Evolutionary conservation across 2,329 filamentous ascomycete species (phyloP).

Genomic region (Phaeosphaeria sp.): DNA sequence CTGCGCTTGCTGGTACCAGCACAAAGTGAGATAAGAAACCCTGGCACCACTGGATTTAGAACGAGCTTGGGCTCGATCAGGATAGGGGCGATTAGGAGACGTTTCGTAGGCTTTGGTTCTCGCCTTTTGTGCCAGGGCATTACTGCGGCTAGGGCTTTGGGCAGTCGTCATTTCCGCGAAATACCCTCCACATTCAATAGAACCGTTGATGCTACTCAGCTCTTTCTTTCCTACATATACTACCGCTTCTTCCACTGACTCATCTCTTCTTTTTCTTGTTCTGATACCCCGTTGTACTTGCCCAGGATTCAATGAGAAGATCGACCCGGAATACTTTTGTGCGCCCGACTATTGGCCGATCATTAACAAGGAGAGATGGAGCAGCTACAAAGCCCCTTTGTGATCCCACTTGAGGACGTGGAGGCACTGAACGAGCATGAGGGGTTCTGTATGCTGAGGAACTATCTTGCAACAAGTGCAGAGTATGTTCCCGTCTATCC

Average conservation of each 20-base stretch:
- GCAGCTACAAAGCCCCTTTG: slow-evolving; percentile 48
- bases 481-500: slow-evolving; percentile 41
- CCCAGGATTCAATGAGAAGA: slow-evolving; percentile 13
- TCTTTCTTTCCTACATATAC: slow-evolving; percentile 1
- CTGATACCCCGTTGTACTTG: neutral
- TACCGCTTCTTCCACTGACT: neutral
- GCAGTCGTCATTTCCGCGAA: slow-evolving; percentile 22
- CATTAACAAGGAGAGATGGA: slow-evolving; percentile 10
- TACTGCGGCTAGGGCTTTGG: slow-evolving; percentile 13
- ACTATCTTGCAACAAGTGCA: slow-evolving; percentile 50
- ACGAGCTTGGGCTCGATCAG: slow-evolving; percentile 6
- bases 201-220: slow-evolving; percentile 4
- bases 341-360: slow-evolving; percentile 7
- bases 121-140: slow-evolving; percentile 4
- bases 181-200: slow-evolving; percentile 3
- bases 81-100: slow-evolving; percentile 17
- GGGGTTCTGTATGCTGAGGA: slow-evolving; percentile 53
- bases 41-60: neutral
- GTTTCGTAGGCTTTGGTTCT: slow-evolving; percentile 1
- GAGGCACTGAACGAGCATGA: slow-evolving; percentile 48
- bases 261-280: neutral
- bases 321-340: slow-evolving; percentile 9
- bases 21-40: slow-evolving; percentile 4
- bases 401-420: slow-evolving; percentile 51
- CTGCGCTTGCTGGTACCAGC: neutral